A percentile compares a stretch with the other conserved stretches of the same genome.
phyloP scores from a whole-genome alignment of 2,329 filamentous ascomycete genomes.

The Penicillium sp. region DNA sequence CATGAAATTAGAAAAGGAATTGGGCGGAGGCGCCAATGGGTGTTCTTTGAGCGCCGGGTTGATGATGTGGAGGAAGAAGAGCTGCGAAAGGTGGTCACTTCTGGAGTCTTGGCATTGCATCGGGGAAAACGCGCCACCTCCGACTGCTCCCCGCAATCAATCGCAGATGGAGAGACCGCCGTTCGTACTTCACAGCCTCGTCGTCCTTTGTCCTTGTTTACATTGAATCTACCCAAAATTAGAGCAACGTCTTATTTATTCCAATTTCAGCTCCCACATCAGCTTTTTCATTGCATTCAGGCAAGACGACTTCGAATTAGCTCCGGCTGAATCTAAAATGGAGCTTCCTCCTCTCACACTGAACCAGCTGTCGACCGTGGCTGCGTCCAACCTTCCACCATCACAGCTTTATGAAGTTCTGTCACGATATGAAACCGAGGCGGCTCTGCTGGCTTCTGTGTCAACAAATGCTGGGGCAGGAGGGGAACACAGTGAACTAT shows the following conservation, averaged over 20 bases:
- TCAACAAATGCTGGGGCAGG: constrained; percentile 8
- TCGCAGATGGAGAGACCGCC: no score
- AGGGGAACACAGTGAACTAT: constrained; percentile 22
- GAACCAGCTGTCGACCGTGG: constrained; percentile 26
- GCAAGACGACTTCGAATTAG: neutral
- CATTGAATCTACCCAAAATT: no score
- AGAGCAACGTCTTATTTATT: neutral
- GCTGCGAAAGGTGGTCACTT: constrained; percentile 42
- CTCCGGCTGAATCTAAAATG: constrained; percentile 17
- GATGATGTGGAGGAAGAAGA: constrained; percentile 19
- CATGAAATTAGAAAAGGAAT: constrained; percentile 23
- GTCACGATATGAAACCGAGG: constrained; percentile 31
- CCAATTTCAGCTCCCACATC: neutral
- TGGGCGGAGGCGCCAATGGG: constrained; percentile 19
- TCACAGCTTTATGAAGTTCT: constrained; percentile 33
- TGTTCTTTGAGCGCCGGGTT: constrained; percentile 10
- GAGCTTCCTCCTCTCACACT: constrained; percentile 25
- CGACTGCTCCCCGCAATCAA: constrained; percentile 29
- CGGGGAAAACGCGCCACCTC: constrained; percentile 24
- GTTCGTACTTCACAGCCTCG: no score
- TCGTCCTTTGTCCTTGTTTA: no score
- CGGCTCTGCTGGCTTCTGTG: constrained; percentile 25
- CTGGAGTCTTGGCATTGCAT: constrained; percentile 35
- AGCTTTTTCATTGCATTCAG: no score
- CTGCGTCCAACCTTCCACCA: constrained; percentile 24